A percentile compares a stretch with the other conserved stretches of the same genome.
Evolutionary conservation across 1,139 yeast species (phyloP).

Genomic region (Arxiozyma slooffiae): DNA sequence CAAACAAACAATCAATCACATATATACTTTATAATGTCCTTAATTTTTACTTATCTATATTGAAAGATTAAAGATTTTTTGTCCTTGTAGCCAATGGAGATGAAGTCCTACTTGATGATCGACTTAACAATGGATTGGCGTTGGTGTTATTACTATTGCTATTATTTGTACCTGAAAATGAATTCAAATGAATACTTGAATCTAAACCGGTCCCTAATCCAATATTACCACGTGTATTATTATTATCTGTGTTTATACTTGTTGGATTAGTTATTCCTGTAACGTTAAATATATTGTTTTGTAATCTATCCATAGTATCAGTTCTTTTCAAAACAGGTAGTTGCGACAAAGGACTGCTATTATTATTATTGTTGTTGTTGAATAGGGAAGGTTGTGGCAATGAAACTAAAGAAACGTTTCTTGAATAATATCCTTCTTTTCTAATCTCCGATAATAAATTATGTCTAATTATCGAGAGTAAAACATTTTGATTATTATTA

Average conservation of each 20-base stretch:
- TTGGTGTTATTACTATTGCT: neutral
- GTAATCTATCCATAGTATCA: conserved; percentile 3
- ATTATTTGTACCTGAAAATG: neutral
- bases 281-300: neutral
- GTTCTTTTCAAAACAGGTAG: conserved; percentile 1
- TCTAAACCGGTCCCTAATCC: neutral
- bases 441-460: conserved; percentile 23
- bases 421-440: conserved; percentile 22
- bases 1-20: no score
- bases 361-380: neutral
- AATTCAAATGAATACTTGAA: conserved; percentile 1
- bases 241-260: neutral
- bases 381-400: neutral
- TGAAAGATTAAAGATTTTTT: neutral
- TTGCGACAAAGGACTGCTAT: neutral
- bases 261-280: neutral
- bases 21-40: no score
- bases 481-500: neutral
- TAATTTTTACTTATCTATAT: no score
- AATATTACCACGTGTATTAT: neutral
- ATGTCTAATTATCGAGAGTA: conserved; percentile 16
- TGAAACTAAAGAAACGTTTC: conserved; percentile 20
- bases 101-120: conserved; percentile 7
- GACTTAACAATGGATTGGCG: conserved; percentile 1
- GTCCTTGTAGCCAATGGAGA: conserved; percentile 7